Base-by-base conservation (phyloP, 257 asterid species). In the Salvia splendens region DNA sequence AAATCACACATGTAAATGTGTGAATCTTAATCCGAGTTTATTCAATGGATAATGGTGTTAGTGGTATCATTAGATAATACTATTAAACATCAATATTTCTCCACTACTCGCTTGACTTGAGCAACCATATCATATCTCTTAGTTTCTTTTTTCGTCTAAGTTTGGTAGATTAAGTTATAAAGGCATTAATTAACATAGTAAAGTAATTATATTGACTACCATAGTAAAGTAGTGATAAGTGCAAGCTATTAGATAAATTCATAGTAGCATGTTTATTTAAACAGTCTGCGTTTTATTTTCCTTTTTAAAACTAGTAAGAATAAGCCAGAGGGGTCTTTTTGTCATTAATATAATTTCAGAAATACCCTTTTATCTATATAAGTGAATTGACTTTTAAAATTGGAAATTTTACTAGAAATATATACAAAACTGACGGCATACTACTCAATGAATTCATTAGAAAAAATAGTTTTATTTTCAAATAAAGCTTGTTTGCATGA, bases 101-200 rank as follows among this genome's bases (percentile, higher is more conserved):
- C 75, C 77, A 68, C 66, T 68, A 46, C 28, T 30, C n/a, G 72
- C 41, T 59, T 76, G 62, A 60, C 70, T 66, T 15, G 46, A 57
- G 35, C 2, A 61, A 53, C 24, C 63, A 60, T 50, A 12, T 5
- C 14, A 46, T 30, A 6, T 1, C 6, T 14, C 20, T 53, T 9
- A 20, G 12, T n/a, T 51, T 9, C 12, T 51, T 8, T n/a, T 56
- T 56, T 55, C 11, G 8, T 17, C 12, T 8, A 20, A 12, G 51
- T 16, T 66, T 51, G 40, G 28, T 9, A 43, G 24, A 63, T 42
- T 15, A 50, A 12, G 56, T 41, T 41, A 28, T 62, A 47, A 16
- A 55, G n/a, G 55, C 49, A 57, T 48, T 40, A 38, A 57, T 48
- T 40, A 38, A 8, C 60, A 40, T 58, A 12, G 52, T 43, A 15